phyloP scores from a whole-genome alignment of 768 basidiomycete genomes.

The Xanthoconium stramineum region DNA sequence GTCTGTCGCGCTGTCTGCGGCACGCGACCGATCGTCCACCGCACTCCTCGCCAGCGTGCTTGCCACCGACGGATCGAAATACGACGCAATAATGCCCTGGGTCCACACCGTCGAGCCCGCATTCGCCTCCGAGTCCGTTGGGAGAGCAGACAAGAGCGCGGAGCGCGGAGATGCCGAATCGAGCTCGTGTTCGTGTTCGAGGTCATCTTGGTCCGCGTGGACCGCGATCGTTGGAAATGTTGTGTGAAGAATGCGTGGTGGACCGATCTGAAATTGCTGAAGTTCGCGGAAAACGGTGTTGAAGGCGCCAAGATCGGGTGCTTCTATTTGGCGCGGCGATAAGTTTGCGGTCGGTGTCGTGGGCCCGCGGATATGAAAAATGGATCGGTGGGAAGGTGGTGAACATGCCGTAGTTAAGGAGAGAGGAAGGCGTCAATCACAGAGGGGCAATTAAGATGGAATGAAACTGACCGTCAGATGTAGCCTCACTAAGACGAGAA shows the following conservation, averaged over 20 bases:
- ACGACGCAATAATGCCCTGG: conserved; percentile 54
- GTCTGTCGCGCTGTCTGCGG: conserved; percentile 18
- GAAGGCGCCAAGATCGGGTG: conserved; percentile 74
- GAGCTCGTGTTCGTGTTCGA: neutral
- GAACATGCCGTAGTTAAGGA: neutral
- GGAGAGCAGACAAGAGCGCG: conserved; percentile 19
- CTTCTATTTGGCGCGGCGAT: conserved; percentile 36
- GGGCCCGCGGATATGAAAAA: conserved; percentile 11
- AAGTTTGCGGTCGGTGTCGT: neutral
- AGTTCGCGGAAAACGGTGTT: conserved; percentile 66
- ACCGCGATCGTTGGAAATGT: conserved; percentile 10
- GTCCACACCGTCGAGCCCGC: conserved; percentile 65
- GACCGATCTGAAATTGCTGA: conserved; percentile 52
- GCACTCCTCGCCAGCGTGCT: conserved; percentile 26
- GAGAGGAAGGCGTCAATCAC: neutral
- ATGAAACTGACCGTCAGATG: conserved; percentile 44
- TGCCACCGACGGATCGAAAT: conserved; percentile 41
- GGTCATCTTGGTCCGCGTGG: conserved; percentile 14
- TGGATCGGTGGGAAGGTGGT: conserved; percentile 1
- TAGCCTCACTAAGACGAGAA: conserved; percentile 45
- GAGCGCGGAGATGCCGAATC: conserved; percentile 26
- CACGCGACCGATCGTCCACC: conserved; percentile 27
- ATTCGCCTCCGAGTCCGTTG: conserved; percentile 38
- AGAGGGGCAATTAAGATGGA: neutral
- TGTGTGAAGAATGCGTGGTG: conserved; percentile 23